Conservation (phyloP, 1,139 yeast genomes). For the Scheffersomyces segobiensis region DNA sequence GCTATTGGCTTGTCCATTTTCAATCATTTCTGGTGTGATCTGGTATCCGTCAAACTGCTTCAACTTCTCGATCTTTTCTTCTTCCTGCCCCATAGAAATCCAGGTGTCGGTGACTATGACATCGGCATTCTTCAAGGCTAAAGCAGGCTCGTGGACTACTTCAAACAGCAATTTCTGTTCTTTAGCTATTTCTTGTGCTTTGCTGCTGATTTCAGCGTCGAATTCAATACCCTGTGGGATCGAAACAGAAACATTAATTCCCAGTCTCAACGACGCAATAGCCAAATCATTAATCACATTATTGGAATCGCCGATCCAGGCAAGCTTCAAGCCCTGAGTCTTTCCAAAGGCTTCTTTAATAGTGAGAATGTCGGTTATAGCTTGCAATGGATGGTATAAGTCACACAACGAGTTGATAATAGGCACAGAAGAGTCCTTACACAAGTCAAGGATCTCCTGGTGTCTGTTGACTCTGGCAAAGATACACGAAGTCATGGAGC, state of each 20-base stretch:
- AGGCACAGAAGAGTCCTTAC: constrained; percentile 79
- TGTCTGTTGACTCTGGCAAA: constrained; percentile 95
- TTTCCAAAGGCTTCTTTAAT: constrained; percentile 73
- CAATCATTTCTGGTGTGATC: constrained; percentile 66
- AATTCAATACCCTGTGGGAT: constrained; percentile 76
- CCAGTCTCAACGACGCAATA: constrained; percentile 84
- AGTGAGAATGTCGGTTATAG: constrained; percentile 86
- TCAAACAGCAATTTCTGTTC: constrained; percentile 58
- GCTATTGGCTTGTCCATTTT: constrained; percentile 54
- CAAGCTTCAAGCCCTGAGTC: constrained; percentile 66
- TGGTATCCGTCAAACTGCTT: constrained; percentile 86
- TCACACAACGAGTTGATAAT: constrained; percentile 93
- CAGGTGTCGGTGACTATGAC: constrained; percentile 96
- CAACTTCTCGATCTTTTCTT: constrained; percentile 67
- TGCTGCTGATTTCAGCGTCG: constrained; percentile 53
- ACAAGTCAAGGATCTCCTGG: constrained; percentile 74
- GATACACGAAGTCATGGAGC: constrained; percentile 92
- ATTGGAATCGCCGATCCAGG: constrained; percentile 98
- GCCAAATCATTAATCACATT: constrained; percentile 93
- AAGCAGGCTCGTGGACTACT: constrained; percentile 69
- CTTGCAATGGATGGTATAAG: constrained; percentile 90
- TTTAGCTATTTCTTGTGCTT: constrained; percentile 54
- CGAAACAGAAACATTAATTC: constrained; percentile 81
- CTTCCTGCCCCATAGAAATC: constrained; percentile 97
- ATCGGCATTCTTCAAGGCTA: constrained; percentile 73